phyloP scores from a whole-genome alignment of 75 land plant species.

The Picea sitchensis region DNA sequence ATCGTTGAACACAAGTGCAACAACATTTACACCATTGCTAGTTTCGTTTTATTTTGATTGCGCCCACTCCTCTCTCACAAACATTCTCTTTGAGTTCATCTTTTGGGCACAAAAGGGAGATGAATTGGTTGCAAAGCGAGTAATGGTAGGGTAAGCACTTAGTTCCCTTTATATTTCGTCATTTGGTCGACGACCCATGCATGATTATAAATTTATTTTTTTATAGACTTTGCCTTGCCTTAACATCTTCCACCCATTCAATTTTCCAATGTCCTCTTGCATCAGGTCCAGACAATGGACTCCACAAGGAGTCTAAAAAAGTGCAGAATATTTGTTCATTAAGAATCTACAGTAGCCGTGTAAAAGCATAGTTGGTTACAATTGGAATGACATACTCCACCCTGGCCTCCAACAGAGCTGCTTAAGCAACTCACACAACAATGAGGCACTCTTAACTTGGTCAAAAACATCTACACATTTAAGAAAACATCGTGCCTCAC shows the following conservation, averaged over 20 bases:
- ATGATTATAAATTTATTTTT: too few relatives aligned
- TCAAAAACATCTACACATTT: constrained; percentile 49
- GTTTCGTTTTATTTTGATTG: neutral
- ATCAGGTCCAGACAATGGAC: too few relatives aligned
- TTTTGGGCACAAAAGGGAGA: neutral
- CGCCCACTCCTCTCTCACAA: neutral
- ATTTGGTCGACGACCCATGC: too few relatives aligned
- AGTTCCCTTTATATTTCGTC: too few relatives aligned
- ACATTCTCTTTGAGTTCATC: neutral
- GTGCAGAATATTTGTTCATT: constrained; percentile 17
- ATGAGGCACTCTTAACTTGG: constrained; percentile 28
- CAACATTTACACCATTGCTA: neutral
- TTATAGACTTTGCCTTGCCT: too few relatives aligned
- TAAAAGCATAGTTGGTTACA: too few relatives aligned
- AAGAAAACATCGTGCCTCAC: constrained; percentile 25
- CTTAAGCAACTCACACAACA: constrained; percentile 49
- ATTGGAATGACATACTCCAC: constrained; percentile 26
- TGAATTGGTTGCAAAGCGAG: neutral
- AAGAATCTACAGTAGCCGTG: too few relatives aligned
- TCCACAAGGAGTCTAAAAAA: too few relatives aligned
- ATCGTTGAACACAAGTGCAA: neutral
- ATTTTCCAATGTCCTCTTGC: too few relatives aligned
- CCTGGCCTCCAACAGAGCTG: constrained; percentile 33
- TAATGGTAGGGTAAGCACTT: neutral
- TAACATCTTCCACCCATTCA: too few relatives aligned